phyloP scores from a whole-genome alignment of 73 alveolate species.

The Halteria grandinella region DNA sequence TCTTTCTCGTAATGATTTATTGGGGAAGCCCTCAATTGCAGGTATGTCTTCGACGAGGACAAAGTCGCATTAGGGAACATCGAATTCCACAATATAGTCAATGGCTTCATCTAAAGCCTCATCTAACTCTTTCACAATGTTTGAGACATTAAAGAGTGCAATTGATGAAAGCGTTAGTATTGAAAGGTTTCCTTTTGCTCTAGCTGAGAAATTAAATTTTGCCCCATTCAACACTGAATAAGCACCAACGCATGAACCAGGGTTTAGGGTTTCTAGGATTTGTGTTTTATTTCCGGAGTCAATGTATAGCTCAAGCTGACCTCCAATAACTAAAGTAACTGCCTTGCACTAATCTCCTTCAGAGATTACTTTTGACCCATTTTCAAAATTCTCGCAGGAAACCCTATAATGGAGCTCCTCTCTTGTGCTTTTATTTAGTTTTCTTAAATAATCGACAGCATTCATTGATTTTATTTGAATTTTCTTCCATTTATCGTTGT shows the following conservation, averaged over 20 bases:
- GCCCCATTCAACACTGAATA: background rate
- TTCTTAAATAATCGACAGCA: background rate
- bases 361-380: background rate
- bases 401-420: constrained; percentile 25
- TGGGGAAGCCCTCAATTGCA: too few relatives aligned
- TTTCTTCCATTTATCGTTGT: constrained; percentile 52
- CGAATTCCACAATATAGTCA: too few relatives aligned
- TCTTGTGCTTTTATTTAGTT: background rate
- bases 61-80: too few relatives aligned
- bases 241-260: background rate
- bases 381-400: background rate
- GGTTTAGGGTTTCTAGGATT: constrained; percentile 20
- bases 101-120: too few relatives aligned
- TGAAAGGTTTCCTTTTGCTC: background rate
- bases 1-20: too few relatives aligned
- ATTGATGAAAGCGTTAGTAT: background rate
- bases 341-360: background rate
- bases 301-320: background rate
- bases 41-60: too few relatives aligned
- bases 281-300: background rate
- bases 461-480: background rate
- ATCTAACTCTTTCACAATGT: too few relatives aligned
- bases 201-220: background rate
- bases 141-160: too few relatives aligned
- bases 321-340: background rate